These are phyloP conservation scores for Mortierella sp. DNA, from an alignment of 371 early-diverging fungal genomes.

Conservation along the genomic window DNA sequence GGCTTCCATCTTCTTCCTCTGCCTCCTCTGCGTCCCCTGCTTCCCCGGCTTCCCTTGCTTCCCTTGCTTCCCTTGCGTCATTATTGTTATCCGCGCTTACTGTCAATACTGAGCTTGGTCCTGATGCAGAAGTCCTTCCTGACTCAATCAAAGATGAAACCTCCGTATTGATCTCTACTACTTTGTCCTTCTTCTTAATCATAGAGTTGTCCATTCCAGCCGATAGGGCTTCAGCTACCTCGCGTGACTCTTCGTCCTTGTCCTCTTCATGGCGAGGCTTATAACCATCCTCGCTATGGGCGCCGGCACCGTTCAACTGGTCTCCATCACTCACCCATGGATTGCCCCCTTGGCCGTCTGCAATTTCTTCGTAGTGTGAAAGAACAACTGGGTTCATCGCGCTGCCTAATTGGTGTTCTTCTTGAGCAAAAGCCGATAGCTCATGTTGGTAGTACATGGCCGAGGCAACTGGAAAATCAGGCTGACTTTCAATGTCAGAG, in stretches of 20 bases:
- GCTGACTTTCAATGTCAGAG: conserved; percentile 36
- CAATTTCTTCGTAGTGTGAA: conserved; percentile 31
- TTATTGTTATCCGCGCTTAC: conserved; percentile 1
- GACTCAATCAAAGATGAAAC: neutral
- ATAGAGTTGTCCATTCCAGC: neutral
- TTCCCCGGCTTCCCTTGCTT: conserved; percentile 6
- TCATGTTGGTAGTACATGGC: conserved; percentile 49
- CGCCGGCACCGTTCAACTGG: neutral
- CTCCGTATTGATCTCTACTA: conserved; percentile 2
- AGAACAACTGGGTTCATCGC: neutral
- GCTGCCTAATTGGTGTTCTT: neutral
- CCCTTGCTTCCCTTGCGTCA: too few relatives aligned
- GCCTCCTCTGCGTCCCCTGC: conserved; percentile 1
- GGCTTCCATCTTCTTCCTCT: conserved; percentile 4
- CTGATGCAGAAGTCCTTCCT: neutral
- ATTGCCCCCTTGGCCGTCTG: conserved; percentile 19
- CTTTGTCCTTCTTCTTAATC: conserved; percentile 1
- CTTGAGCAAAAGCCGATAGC: conserved; percentile 27
- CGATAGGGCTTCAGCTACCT: neutral
- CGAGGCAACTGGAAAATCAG: conserved; percentile 36
- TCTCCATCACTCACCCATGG: conserved; percentile 43
- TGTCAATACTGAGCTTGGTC: conserved; percentile 3
- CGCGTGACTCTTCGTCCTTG: neutral
- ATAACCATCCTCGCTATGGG: neutral
- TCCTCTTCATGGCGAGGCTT: conserved; percentile 1